Conservation (phyloP, 495 filamentous ascomycete genomes). For the Xylaria palmicola region DNA sequence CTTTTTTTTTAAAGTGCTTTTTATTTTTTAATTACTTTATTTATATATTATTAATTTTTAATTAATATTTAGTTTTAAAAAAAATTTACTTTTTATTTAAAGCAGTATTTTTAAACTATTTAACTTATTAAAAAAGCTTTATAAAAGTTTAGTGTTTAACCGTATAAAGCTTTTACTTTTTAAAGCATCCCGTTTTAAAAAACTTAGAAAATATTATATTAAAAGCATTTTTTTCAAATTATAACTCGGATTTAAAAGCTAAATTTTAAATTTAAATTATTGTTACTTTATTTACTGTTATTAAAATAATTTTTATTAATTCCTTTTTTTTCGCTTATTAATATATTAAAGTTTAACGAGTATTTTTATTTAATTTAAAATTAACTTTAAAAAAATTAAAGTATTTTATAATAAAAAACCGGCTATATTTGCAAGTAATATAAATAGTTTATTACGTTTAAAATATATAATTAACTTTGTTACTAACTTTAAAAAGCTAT, state of each 20-base stretch:
- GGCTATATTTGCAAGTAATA: constrained; percentile 27
- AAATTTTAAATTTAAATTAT: constrained; percentile 74
- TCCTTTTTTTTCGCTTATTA: constrained; percentile 75
- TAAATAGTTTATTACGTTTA: too few relatives aligned
- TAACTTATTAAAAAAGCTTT: constrained; percentile 65
- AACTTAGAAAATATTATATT: constrained; percentile 54
- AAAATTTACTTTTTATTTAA: too few relatives aligned
- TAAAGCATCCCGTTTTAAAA: constrained; percentile 62
- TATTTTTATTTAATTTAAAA: constrained; percentile 69
- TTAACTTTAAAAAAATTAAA: too few relatives aligned
- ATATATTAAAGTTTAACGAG: constrained; percentile 76
- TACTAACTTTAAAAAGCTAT: too few relatives aligned
- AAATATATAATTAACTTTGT: constrained; percentile 75
- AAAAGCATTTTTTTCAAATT: constrained; percentile 67
- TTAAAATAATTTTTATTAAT: constrained; percentile 69
- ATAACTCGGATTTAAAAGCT: constrained; percentile 58
- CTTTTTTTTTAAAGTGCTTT: too few relatives aligned
- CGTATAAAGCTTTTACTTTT: constrained; percentile 63
- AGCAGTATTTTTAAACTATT: constrained; percentile 72
- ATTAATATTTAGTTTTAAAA: too few relatives aligned
- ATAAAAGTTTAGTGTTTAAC: constrained; percentile 49
- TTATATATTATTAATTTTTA: too few relatives aligned
- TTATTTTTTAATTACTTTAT: too few relatives aligned
- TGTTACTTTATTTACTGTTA: constrained; percentile 71
- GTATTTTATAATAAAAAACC: too few relatives aligned